Percentiles rank a stretch among this genome's conserved stretches.
Conservation (phyloP, 306 rosid species). For the Casuarina equisetifolia region DNA sequence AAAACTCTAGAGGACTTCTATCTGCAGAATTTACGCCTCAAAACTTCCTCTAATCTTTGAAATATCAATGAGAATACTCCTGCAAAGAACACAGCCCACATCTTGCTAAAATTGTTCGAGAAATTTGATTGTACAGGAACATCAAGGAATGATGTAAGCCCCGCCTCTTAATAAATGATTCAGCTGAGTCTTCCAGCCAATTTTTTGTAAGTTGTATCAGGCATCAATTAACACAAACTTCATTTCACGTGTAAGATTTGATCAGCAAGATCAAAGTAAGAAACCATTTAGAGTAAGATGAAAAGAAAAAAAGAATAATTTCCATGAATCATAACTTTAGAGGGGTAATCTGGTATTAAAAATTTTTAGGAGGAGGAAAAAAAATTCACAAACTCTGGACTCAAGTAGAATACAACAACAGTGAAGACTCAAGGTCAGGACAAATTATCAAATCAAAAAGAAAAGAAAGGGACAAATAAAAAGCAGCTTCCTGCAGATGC, state of each 20-base stretch:
- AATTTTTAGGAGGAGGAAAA: background rate
- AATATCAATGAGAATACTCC: slow-evolving; percentile 58
- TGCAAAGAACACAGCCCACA: slow-evolving; percentile 39
- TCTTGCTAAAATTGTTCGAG: background rate
- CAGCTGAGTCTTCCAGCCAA: background rate
- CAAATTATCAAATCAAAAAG: background rate
- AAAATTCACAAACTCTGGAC: background rate
- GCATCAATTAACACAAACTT: background rate
- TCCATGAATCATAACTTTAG: background rate
- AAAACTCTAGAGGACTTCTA: slow-evolving; percentile 24
- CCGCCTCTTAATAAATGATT: background rate
- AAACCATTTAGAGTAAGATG: background rate
- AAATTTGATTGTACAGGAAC: background rate
- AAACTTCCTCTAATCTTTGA: slow-evolving; percentile 56
- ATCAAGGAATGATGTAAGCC: background rate
- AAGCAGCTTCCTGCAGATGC: background rate
- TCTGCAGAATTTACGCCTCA: slow-evolving; percentile 53
- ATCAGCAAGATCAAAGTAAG: background rate
- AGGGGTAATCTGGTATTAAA: background rate
- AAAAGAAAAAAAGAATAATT: background rate
- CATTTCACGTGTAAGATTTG: background rate
- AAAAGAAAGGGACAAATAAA: background rate
- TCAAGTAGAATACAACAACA: background rate
- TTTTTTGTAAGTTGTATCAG: background rate
- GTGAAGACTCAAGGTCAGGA: background rate